Evolutionary conservation across 805 yeast species (phyloP).

Genomic region (Danielia reshetovae): DNA sequence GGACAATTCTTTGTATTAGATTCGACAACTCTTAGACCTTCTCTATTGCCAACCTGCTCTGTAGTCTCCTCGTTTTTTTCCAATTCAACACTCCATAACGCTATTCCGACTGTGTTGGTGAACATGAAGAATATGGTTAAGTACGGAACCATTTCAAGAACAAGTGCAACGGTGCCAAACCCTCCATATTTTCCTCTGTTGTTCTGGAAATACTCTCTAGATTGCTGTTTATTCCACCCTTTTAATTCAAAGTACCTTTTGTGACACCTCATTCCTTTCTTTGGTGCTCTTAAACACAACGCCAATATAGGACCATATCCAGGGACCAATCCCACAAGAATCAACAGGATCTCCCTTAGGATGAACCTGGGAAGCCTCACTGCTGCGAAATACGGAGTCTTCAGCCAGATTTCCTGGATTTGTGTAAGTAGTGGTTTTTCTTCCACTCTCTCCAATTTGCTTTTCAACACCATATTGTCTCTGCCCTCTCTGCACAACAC

Average conservation of each 20-base stretch:
- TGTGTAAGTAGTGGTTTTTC: constrained; percentile 28
- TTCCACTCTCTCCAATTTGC: constrained; percentile 29
- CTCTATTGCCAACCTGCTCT: constrained; percentile 4
- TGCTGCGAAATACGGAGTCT: constrained; percentile 6
- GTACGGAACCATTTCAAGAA: constrained; percentile 53
- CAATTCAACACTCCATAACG: constrained; percentile 52
- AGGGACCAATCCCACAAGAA: constrained; percentile 49
- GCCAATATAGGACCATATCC: constrained; percentile 55
- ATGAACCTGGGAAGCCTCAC: constrained; percentile 32
- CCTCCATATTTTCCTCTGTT: constrained; percentile 39
- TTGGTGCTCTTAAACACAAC: constrained; percentile 49
- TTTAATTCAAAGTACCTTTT: constrained; percentile 55
- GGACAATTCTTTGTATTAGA: not conserved
- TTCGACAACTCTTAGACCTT: not conserved
- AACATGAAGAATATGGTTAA: constrained; percentile 50
- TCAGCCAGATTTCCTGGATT: constrained; percentile 7
- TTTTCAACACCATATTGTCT: constrained; percentile 41
- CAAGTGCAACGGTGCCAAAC: constrained; percentile 50
- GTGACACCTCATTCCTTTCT: constrained; percentile 51
- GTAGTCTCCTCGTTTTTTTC: constrained; percentile 12
- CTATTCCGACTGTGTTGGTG: constrained; percentile 60
- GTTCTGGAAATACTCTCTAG: constrained; percentile 30
- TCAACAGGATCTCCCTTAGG: constrained; percentile 30
- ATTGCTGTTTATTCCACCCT: constrained; percentile 43
- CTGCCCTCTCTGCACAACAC: constrained; percentile 43